Conservation (phyloP, 139 green algal genomes). For the Eudorina sp. region DNA sequence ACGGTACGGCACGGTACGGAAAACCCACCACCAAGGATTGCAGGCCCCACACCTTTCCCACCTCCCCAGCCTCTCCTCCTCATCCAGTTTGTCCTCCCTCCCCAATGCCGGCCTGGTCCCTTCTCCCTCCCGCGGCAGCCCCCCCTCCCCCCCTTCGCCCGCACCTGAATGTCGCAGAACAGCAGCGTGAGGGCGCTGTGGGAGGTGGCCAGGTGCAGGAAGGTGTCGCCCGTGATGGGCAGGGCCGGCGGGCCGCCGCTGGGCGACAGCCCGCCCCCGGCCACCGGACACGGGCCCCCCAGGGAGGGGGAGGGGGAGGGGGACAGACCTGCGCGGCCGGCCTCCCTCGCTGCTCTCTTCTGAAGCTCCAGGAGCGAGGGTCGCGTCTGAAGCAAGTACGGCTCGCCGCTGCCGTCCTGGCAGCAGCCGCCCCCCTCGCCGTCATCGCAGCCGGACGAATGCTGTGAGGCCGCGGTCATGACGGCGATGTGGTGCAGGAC, state of each 20-base stretch:
- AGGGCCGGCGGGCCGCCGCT: neutral
- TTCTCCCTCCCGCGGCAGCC: no score
- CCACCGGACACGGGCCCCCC: no score
- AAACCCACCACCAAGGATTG: no score
- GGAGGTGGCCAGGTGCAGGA: slow-evolving; percentile 42
- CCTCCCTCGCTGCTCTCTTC: no score
- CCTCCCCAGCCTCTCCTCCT: no score
- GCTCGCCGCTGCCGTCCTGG: neutral
- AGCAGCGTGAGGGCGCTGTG: slow-evolving; percentile 41
- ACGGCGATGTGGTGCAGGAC: slow-evolving; percentile 34
- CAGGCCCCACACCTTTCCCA: no score
- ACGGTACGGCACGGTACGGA: no score
- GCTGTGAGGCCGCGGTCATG: neutral
- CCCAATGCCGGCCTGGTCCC: no score
- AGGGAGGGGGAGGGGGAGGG: neutral
- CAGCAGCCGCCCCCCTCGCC: neutral
- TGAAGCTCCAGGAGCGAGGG: no score
- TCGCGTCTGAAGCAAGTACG: no score
- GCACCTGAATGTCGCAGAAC: slow-evolving; percentile 49
- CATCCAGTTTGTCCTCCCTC: no score
- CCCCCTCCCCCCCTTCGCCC: neutral
- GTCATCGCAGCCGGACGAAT: neutral
- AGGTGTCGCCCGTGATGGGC: slow-evolving; percentile 38
- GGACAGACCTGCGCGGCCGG: neutral
- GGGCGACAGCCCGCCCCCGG: neutral